Percentiles rank a stretch among this genome's conserved stretches.
Evolutionary conservation across 106 monocot genomes (phyloP).

Genomic region (Triglochin maritima): DNA sequence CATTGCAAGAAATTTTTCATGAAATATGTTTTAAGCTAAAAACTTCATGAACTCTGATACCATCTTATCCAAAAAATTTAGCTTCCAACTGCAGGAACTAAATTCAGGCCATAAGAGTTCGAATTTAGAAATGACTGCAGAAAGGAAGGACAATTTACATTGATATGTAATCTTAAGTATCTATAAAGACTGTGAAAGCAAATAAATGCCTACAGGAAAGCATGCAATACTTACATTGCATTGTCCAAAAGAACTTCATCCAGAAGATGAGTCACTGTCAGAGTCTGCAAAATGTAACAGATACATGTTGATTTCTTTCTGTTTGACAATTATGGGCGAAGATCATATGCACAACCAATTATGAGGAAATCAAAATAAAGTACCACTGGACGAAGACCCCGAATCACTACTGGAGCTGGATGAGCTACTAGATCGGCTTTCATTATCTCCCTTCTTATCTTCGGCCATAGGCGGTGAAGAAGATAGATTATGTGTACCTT

Average conservation of each 20-base stretch:
- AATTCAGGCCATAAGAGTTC: too few relatives aligned
- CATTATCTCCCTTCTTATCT: conserved; percentile 31
- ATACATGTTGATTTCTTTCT: too few relatives aligned
- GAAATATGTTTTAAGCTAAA: too few relatives aligned
- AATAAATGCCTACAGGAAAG: conserved; percentile 1
- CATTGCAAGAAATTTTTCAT: too few relatives aligned
- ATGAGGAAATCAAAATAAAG: neutral
- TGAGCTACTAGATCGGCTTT: conserved; percentile 44
- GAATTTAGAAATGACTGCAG: neutral
- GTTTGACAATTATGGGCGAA: neutral
- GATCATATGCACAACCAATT: neutral
- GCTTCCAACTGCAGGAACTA: too few relatives aligned
- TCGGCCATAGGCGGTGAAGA: conserved; percentile 32
- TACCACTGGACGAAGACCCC: conserved; percentile 56
- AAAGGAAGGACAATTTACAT: neutral
- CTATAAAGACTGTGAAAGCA: neutral
- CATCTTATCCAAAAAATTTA: too few relatives aligned
- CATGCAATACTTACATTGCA: neutral
- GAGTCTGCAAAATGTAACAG: conserved; percentile 1
- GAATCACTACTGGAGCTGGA: conserved; percentile 67
- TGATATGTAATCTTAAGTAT: too few relatives aligned
- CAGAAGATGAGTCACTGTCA: conserved; percentile 2
- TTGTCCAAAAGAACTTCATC: neutral
- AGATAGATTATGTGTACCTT: conserved; percentile 22
- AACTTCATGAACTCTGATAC: too few relatives aligned